phyloP scores from a whole-genome alignment of 2,329 filamentous ascomycete genomes.

The Pyrenophora seminiperda region DNA sequence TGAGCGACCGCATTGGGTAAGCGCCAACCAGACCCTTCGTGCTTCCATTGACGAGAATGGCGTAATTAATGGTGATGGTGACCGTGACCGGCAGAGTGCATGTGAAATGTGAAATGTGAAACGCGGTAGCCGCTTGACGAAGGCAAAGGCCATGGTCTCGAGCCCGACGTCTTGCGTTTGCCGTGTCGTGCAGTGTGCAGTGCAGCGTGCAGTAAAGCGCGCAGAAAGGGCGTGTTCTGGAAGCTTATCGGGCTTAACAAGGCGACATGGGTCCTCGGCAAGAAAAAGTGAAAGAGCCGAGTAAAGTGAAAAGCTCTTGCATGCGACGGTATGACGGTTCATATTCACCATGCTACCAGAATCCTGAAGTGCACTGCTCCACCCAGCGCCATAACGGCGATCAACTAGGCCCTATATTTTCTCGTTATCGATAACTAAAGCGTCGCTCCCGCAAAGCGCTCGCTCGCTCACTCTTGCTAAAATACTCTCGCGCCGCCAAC shows the following conservation, averaged over 20 bases:
- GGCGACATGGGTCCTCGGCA: constrained; percentile 7
- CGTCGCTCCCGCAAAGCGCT: constrained; percentile 8
- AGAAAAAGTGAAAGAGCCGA: constrained; percentile 13
- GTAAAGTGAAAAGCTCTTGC: constrained; percentile 32
- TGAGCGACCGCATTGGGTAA: constrained; percentile 20
- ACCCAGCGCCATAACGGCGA: constrained; percentile 31
- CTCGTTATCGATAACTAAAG: constrained; percentile 14
- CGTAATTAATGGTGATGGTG: constrained; percentile 17
- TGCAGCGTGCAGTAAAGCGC: neutral
- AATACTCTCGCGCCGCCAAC: constrained; percentile 8
- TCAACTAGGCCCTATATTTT: constrained; percentile 7
- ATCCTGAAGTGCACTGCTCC: constrained; percentile 34
- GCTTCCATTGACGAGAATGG: constrained; percentile 6
- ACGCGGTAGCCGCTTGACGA: neutral
- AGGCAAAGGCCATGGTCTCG: neutral
- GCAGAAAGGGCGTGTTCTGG: constrained; percentile 2
- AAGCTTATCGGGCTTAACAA: neutral
- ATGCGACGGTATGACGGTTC: constrained; percentile 16
- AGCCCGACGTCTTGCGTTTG: neutral
- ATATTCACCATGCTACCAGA: constrained; percentile 43
- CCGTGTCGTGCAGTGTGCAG: no score
- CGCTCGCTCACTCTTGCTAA: constrained; percentile 10
- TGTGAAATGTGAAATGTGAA: neutral
- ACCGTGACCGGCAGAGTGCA: neutral
- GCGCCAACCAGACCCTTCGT: constrained; percentile 6